phyloP scores from a whole-genome alignment of 2,329 filamentous ascomycete genomes.

The Thelonectria blattea region DNA sequence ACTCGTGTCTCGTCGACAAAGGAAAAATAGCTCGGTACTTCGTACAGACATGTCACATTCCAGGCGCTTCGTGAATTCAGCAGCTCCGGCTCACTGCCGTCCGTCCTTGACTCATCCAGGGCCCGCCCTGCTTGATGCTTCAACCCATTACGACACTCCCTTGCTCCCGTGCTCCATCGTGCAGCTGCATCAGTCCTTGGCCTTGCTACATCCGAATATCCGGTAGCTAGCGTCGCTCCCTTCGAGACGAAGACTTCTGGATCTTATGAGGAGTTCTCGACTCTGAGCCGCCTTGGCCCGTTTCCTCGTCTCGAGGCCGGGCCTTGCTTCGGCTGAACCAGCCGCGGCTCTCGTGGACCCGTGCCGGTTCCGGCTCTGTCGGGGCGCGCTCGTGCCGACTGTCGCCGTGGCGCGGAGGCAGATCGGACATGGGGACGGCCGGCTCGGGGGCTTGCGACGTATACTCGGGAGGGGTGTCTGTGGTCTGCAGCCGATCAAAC shows the following conservation, averaged over 20 bases:
- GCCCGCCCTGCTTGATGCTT: slow-evolving; percentile 17
- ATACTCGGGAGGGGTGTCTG: slow-evolving; percentile 38
- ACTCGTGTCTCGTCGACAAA: slow-evolving; percentile 11
- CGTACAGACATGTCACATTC: slow-evolving; percentile 25
- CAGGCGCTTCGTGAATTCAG: slow-evolving; percentile 16
- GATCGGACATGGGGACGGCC: slow-evolving; percentile 33
- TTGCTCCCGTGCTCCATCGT: slow-evolving; percentile 1
- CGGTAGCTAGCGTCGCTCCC: slow-evolving; percentile 28
- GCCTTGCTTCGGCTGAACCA: slow-evolving; percentile 40
- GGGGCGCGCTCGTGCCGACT: slow-evolving; percentile 28
- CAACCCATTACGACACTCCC: background rate
- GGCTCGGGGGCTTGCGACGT: slow-evolving; percentile 37
- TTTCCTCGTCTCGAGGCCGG: slow-evolving; percentile 41
- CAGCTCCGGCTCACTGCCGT: background rate
- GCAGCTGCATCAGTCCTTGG: slow-evolving; percentile 3
- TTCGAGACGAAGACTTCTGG: slow-evolving; percentile 26
- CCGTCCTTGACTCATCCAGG: slow-evolving; percentile 31
- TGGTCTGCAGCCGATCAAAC: slow-evolving; percentile 51
- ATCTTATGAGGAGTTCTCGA: slow-evolving; percentile 24
- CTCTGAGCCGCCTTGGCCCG: slow-evolving; percentile 29
- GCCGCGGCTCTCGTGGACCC: slow-evolving; percentile 36
- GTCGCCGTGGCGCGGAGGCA: slow-evolving; percentile 25
- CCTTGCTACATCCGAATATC: slow-evolving; percentile 25
- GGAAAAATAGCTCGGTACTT: background rate
- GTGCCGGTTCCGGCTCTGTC: slow-evolving; percentile 38